phyloP scores from a whole-genome alignment of 2,329 filamentous ascomycete genomes.

The Arachnopeziza araneosa region DNA sequence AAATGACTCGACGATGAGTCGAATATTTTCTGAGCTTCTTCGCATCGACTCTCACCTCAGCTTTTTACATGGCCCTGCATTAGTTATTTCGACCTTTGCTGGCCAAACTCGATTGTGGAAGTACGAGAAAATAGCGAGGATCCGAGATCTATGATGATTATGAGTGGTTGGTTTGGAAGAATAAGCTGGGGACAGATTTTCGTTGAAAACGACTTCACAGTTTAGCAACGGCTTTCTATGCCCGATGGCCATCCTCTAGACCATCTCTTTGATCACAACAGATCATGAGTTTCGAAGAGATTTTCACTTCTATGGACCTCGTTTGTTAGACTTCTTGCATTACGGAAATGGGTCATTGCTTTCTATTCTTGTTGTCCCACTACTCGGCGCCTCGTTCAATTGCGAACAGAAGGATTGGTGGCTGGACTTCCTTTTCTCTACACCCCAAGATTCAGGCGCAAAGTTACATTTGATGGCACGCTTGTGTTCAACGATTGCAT shows the following conservation, averaged over 20 bases:
- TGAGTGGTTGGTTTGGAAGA: conserved; percentile 30
- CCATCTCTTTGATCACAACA: conserved; percentile 19
- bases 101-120: conserved; percentile 27
- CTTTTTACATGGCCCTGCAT: conserved; percentile 27
- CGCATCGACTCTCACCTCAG: conserved; percentile 22
- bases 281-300: conserved; percentile 21
- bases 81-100: conserved; percentile 22
- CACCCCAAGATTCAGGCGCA: conserved; percentile 32
- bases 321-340: conserved; percentile 31
- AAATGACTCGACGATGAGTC: conserved; percentile 23
- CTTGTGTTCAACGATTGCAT: conserved; percentile 31
- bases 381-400: conserved; percentile 25
- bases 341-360: conserved; percentile 28
- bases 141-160: conserved; percentile 29
- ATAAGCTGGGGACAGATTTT: conserved; percentile 26
- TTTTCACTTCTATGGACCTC: conserved; percentile 23
- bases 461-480: conserved; percentile 27
- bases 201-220: conserved; percentile 21
- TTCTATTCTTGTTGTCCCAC: conserved; percentile 31
- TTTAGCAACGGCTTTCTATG: conserved; percentile 20
- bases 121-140: conserved; percentile 24
- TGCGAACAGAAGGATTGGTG: conserved; percentile 26
- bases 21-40: conserved; percentile 24
- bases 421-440: conserved; percentile 30
- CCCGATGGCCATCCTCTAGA: conserved; percentile 10